Evolutionary conservation across 2,329 filamentous ascomycete species (phyloP).

Genomic region (Epichloe sylvatica): DNA sequence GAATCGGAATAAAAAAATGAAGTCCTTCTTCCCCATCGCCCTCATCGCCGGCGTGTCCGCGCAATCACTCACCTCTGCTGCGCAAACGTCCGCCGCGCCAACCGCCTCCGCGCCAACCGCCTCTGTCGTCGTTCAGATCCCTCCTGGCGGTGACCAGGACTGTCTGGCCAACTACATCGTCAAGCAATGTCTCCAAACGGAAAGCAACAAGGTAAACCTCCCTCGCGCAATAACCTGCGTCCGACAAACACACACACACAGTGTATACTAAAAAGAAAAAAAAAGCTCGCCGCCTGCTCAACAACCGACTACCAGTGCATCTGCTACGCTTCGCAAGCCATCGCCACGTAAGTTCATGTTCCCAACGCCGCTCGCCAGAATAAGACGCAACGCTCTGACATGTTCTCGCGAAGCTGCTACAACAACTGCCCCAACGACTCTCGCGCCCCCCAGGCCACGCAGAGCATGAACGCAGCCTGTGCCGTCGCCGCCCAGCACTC

Average conservation of each 20-base stretch:
- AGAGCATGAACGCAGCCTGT: slow-evolving; percentile 31
- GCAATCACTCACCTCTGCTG: slow-evolving; percentile 8
- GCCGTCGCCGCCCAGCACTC: slow-evolving; percentile 30
- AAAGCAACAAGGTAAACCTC: slow-evolving; percentile 22
- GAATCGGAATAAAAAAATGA: slow-evolving; percentile 22
- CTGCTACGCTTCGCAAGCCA: slow-evolving; percentile 29
- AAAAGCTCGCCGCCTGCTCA: slow-evolving; percentile 22
- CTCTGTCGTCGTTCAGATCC: neutral
- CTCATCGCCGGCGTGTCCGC: slow-evolving; percentile 21
- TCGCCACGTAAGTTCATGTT: slow-evolving; percentile 30
- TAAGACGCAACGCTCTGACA: neutral
- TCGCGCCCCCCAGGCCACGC: slow-evolving; percentile 19
- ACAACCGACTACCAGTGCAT: slow-evolving; percentile 31
- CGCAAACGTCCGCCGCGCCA: neutral
- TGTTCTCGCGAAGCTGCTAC: slow-evolving; percentile 29
- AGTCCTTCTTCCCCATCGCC: slow-evolving; percentile 28
- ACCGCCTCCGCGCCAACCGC: neutral
- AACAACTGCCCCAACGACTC: slow-evolving; percentile 42
- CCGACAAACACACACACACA: no score
- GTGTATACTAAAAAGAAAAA: no score
- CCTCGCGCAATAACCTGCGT: neutral
- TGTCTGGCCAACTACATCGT: slow-evolving; percentile 36
- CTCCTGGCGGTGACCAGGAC: slow-evolving; percentile 7
- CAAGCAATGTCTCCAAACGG: slow-evolving; percentile 27
- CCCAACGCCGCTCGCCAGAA: neutral